Base-by-base conservation (phyloP, 139 green algal genomes). In the Chlamydomonas asymmetrica region DNA sequence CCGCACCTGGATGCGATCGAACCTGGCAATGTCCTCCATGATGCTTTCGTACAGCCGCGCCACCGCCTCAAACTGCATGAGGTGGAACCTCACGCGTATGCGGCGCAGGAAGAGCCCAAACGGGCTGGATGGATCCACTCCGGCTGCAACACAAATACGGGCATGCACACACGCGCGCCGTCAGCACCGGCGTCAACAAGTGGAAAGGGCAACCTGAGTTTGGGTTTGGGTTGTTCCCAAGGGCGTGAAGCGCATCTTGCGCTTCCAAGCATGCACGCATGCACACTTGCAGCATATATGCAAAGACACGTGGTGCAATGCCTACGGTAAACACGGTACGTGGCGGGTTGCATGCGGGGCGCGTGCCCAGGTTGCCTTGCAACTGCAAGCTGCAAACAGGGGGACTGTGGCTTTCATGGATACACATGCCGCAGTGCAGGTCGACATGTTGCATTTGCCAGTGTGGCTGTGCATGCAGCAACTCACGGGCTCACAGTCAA, bases 41-140 rank as follows among this genome's bases (percentile, higher is more conserved):
- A 76, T 66, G 41, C 23, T 43, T 6, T 41, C 69, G 41, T 32
- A 50, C 22, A 83, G 63, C 35, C n/a, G 37, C 34, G 61, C 63
- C 34, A 70, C 65, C 2, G 40, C 74, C 72, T 89, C 84, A 34
- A 86, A 88, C 27, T 71, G 32, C 59, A 88, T 66, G 18, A 54
- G 16, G 9, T 43, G 60, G 38, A 88, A 85, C 27, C 52, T 35
- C 0, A 76, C 63, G 0, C 70, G 66, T 73, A 69, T 56, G 25
- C 71, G 67, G 27, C 81, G 79, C 23, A 89, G 40, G 63, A 80
- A 87, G 1, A 84, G 48, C 4, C 84, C 84, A 40, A 89, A 37
- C 5, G 76, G 76, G 54, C 52, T 71, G 52, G 20, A 4, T 0
- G 68, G 76, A 52, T 78, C 69, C 27, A 82, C 48, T 18, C 69